Base-by-base conservation (phyloP, 176 grass and related monocot species). In the Carex myosuroides region DNA sequence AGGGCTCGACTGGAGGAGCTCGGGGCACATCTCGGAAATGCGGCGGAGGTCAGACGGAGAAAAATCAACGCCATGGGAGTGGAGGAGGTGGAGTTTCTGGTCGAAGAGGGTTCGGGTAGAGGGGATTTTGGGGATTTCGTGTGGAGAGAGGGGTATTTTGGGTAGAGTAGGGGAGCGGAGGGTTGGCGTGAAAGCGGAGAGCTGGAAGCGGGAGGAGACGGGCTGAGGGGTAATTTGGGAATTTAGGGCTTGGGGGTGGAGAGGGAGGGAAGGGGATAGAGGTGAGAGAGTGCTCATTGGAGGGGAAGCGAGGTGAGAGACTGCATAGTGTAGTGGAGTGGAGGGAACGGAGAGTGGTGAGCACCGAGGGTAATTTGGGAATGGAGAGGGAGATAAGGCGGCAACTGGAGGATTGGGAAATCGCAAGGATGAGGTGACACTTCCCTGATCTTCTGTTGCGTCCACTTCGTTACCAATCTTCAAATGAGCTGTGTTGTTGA, bases 1-100 rank as follows among this genome's bases (percentile, higher is more conserved):
- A 16, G 85, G 71, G 2, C 87, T 82, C 20, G 90, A 87, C 13
- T 90, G 87, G 72, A 98, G 84, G 1, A 98, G 84, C 81, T 94
- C 95, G 55, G 95, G 95, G 75, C 95, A 98, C 92, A 98, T 98
- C 65, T 72, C 84, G 30, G 90, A 89, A 16, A 89, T 89, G 37
- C 95, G 92, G 14, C 89, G 89, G 84, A 98, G 81, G 55, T 98
- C 95, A 5, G 79, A 68, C 0, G 79, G 68, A 11, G 90, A 75
- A n/a, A 98, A 88, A 24, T 93, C 89, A 4, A 85, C 64, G 37
- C 83, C 90, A 2, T 89, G 90, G 10, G 81, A 83, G 20, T 83
- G 81, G 5, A 83, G 81, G 13, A 83, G 81, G 48, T 83, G 81
- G 20, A 83, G 60, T 37, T 83, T 83, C 60, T 83, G 60, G 60